A percentile compares a stretch with the other conserved stretches of the same genome.
These are phyloP conservation scores for Thermothelomyces thermophilus DNA, from an alignment of 2,329 filamentous ascomycete genomes.

Conservation along the genomic window DNA sequence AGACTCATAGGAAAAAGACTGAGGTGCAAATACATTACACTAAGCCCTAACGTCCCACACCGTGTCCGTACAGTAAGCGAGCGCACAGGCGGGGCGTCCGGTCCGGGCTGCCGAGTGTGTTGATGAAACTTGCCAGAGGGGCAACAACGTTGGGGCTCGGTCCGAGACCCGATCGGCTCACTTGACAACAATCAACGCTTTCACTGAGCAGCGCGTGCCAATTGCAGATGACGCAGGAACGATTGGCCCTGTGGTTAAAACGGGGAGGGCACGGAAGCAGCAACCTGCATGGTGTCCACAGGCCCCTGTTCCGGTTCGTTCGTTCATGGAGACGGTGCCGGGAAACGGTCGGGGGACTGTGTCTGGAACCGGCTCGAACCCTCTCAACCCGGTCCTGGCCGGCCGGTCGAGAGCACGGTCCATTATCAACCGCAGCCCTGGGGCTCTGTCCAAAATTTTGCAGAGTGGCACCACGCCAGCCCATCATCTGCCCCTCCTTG, in stretches of 20 bases:
- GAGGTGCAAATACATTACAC: constrained; percentile 1
- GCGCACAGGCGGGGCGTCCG: neutral
- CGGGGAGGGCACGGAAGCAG: too few species aligned
- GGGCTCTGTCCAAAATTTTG: constrained; percentile 3
- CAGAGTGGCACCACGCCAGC: neutral
- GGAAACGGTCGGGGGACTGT: neutral
- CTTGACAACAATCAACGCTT: neutral
- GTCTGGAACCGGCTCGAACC: constrained; percentile 5
- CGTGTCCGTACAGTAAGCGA: constrained; percentile 10
- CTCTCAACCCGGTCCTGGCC: neutral
- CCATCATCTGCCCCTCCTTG: neutral
- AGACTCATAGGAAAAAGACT: too few species aligned
- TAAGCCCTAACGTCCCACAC: constrained; percentile 5
- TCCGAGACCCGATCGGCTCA: neutral
- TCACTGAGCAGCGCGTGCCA: neutral
- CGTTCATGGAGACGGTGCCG: neutral
- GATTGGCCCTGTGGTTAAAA: too few species aligned
- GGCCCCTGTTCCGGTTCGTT: too few species aligned
- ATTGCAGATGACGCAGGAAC: neutral
- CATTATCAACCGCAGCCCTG: constrained; percentile 11
- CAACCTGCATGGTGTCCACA: too few species aligned
- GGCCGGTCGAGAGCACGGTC: neutral
- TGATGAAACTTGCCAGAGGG: too few species aligned
- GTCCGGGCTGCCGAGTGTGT: neutral
- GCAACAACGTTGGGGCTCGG: neutral